Evolutionary conservation across 2,329 filamentous ascomycete species (phyloP), one percentile per base, ranked within the genome.

Genomic region (Cadophora sp.): DNA sequence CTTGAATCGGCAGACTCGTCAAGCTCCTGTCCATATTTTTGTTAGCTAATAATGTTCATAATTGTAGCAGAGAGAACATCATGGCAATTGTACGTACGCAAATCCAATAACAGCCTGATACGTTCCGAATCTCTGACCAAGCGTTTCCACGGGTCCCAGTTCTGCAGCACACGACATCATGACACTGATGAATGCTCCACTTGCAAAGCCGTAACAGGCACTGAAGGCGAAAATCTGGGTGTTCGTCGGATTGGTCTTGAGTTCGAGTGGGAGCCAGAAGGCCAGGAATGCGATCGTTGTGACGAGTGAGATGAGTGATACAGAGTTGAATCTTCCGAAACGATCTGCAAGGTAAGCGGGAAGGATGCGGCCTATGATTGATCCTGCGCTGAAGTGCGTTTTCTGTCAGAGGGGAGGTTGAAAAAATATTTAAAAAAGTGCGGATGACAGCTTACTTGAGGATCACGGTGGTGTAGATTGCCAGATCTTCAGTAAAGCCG

Each of bases 161-260:
- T 93, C 89, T 0, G 89, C 89, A 34, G 93, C 81, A 22, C 91
- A 81, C 0, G 89, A 84, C 0, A 91, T 88, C 0, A 83, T 81
- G 3, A 93, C 79, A 0, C 85, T 86, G 48, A 91, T 85, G 71
- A 88, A 91, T 2, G 86, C 86, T 19, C 91, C 91, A 0, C 86
- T 88, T 24, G 83, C 83, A 75, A 92, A 91, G 22, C 91, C 91
- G 71, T 90, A 92, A 12, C 91, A 77, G n/a, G 84, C 81, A 5
- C 86, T 83, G 75, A 91, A 92, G 29, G 87, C 81, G 62, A 92
- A 83, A 67, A 90, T 85, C 1, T 85, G 83, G 0, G 83, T 83
- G 29, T 65, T 77, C 2, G 64, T 24, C 2, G 68, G 73, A 0
- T 85, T 83, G 0, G 83, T 83, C 6, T 87, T 84, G 29, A 81